phyloP scores from a whole-genome alignment of 23 red algal species.

The Pyropia yezoensis region DNA sequence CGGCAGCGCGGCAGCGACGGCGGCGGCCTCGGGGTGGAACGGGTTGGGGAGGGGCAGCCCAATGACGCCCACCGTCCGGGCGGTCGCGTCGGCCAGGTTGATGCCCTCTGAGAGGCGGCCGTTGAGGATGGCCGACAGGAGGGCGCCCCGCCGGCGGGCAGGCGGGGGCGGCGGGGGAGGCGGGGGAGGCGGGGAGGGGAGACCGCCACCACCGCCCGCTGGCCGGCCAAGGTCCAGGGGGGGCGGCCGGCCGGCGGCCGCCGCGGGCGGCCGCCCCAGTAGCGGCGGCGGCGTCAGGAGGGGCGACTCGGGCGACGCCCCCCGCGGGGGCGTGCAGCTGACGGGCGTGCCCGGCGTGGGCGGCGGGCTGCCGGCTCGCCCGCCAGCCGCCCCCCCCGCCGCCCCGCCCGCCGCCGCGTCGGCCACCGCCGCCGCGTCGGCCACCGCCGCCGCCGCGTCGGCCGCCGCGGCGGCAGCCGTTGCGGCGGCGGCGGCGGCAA shows the following conservation, averaged over 20 bases:
- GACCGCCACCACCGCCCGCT: neutral
- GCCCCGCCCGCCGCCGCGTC: no score
- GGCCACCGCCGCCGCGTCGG: no score
- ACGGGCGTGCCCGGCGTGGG: no score
- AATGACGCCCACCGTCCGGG: conserved; percentile 71
- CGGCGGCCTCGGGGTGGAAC: conserved; percentile 32
- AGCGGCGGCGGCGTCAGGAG: neutral
- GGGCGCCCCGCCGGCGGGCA: conserved; percentile 21
- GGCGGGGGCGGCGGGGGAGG: neutral
- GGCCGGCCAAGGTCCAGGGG: neutral
- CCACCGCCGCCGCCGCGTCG: no score
- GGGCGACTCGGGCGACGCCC: conserved; percentile 1
- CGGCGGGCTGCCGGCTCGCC: no score
- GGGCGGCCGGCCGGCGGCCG: neutral
- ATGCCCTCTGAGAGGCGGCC: conserved; percentile 93
- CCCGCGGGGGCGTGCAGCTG: conserved; percentile 1
- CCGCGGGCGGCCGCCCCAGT: no score
- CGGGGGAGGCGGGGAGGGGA: neutral
- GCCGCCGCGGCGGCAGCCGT: no score
- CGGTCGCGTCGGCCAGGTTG: conserved; percentile 91
- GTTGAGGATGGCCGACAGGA: conserved; percentile 79
- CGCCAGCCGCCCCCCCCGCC: no score
- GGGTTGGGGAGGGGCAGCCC: conserved; percentile 89
- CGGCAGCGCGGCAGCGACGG: conserved; percentile 16
- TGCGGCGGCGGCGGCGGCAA: no score